Evolutionary conservation across 1,139 yeast genomes (phyloP).

Genomic region (Candida anutae): DNA sequence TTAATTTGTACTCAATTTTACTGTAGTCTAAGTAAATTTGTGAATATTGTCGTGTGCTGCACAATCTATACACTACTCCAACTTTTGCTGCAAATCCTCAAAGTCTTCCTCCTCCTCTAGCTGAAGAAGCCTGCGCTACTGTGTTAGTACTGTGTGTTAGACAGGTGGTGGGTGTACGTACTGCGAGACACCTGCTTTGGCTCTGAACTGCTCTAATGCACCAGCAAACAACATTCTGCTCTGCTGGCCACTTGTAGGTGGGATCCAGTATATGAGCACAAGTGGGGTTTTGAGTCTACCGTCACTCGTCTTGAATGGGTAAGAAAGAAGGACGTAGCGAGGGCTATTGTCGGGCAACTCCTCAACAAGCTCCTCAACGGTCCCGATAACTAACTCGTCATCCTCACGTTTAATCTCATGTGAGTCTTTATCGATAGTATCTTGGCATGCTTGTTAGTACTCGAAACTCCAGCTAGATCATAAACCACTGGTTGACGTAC

Average conservation of each 20-base stretch:
- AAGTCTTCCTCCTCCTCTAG: constrained; percentile 57
- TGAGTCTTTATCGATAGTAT: constrained; percentile 45
- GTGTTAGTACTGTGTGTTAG: constrained; percentile 17
- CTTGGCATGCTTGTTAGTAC: constrained; percentile 16
- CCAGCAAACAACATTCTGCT: constrained; percentile 85
- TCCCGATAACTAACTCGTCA: constrained; percentile 33
- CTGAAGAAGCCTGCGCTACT: constrained; percentile 34
- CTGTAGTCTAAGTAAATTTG: background rate
- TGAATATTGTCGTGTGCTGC: background rate
- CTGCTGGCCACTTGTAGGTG: constrained; percentile 74
- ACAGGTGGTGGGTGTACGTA: constrained; percentile 20
- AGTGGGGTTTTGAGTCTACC: constrained; percentile 71
- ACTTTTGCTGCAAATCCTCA: constrained; percentile 32
- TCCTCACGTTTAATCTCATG: constrained; percentile 49
- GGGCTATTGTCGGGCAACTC: constrained; percentile 81
- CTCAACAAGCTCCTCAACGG: constrained; percentile 57
- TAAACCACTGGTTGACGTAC: constrained; percentile 21
- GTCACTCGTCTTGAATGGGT: constrained; percentile 61
- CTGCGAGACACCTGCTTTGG: constrained; percentile 69
- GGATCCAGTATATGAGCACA: constrained; percentile 77
- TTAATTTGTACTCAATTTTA: background rate
- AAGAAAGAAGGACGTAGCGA: constrained; percentile 67
- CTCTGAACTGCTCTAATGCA: constrained; percentile 72
- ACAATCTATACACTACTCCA: constrained; percentile 2
- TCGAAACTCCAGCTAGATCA: background rate